phyloP scores from a whole-genome alignment of 2,329 filamentous ascomycete species.

The Diplodia mutila region DNA sequence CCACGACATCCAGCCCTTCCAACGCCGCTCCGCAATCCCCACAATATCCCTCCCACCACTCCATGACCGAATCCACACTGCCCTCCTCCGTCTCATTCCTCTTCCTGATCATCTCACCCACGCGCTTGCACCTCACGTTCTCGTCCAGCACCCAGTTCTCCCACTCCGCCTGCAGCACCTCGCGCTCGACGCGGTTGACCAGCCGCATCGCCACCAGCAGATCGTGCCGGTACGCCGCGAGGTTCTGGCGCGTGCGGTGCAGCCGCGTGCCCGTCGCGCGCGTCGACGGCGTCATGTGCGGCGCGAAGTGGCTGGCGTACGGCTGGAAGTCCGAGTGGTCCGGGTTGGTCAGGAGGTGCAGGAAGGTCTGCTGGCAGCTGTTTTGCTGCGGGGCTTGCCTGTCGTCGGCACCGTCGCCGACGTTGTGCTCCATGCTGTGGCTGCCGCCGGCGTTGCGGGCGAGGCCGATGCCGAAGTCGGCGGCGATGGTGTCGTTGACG shows the following conservation, averaged over 20 bases:
- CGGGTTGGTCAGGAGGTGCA: constrained; percentile 36
- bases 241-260: constrained; percentile 76
- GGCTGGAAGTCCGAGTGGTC: constrained; percentile 9
- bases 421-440: constrained; percentile 35
- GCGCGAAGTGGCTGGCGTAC: constrained; percentile 25
- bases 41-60: constrained; percentile 66
- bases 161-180: constrained; percentile 86
- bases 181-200: constrained; percentile 84
- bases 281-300: constrained; percentile 29
- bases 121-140: constrained; percentile 71
- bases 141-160: constrained; percentile 90
- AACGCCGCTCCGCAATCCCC: constrained; percentile 57
- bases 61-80: constrained; percentile 42
- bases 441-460: constrained; percentile 12
- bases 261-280: constrained; percentile 53
- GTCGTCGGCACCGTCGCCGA: constrained; percentile 26
- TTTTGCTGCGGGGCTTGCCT: not conserved
- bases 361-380: constrained; percentile 43
- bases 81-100: constrained; percentile 43
- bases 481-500: constrained; percentile 39
- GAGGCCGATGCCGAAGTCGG: constrained; percentile 15
- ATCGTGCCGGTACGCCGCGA: constrained; percentile 86
- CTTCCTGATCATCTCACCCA: constrained; percentile 52
- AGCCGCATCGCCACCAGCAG: constrained; percentile 87
- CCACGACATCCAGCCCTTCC: constrained; percentile 21